Conservation (phyloP, 192 early-diverging fungal species). For the Physocladia obscura region DNA sequence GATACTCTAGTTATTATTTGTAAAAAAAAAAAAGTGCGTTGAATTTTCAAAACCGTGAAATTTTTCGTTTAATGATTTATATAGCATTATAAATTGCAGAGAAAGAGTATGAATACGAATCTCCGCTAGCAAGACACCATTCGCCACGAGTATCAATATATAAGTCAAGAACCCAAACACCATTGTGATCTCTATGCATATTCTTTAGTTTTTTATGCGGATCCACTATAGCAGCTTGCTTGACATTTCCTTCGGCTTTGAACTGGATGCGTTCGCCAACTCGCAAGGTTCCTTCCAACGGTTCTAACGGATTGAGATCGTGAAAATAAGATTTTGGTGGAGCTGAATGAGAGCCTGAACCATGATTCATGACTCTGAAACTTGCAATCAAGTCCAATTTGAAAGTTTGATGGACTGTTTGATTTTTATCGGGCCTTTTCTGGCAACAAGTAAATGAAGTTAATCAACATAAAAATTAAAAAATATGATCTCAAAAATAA, state of each 20-base stretch:
- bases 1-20: too few relatives aligned
- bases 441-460: background rate
- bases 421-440: too few relatives aligned
- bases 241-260: background rate
- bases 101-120: background rate
- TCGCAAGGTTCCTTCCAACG: background rate
- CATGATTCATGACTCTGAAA: constrained; percentile 3
- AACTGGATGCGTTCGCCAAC: background rate
- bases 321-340: background rate
- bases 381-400: background rate
- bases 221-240: background rate
- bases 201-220: background rate
- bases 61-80: too few relatives aligned
- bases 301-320: background rate
- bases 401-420: too few relatives aligned
- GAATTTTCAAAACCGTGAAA: too few relatives aligned
- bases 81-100: background rate
- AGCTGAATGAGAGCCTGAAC: background rate
- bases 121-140: background rate
- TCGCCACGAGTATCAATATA: background rate
- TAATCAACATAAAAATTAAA: background rate
- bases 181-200: background rate
- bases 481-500: too few relatives aligned
- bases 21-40: too few relatives aligned
- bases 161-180: background rate